Conservation (phyloP, 2,329 filamentous ascomycete species). For the Arthrinium phaeospermum region DNA sequence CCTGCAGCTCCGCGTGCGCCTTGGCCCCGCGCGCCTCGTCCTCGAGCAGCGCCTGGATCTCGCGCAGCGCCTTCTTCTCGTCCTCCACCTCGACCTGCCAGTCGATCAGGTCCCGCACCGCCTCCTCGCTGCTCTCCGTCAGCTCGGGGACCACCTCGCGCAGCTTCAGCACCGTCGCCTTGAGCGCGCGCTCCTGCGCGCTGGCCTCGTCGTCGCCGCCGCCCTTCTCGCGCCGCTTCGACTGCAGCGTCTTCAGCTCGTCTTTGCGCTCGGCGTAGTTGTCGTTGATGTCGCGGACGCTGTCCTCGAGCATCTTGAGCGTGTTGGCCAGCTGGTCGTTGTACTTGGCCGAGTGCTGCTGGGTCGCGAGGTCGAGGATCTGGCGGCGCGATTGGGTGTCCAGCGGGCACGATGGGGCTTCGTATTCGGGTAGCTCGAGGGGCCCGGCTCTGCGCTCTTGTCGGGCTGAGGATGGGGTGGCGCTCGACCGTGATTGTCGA, state of each 20-base stretch:
- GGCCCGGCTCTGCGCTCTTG: slow-evolving; percentile 25
- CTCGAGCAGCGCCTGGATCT: slow-evolving; percentile 40
- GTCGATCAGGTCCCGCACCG: slow-evolving; percentile 57
- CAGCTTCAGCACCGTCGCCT: slow-evolving; percentile 47
- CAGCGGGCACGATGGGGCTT: slow-evolving; percentile 54
- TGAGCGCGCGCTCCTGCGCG: slow-evolving; percentile 44
- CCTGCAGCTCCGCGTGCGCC: slow-evolving; percentile 31
- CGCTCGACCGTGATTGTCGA: slow-evolving; percentile 26
- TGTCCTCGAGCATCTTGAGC: slow-evolving; percentile 48
- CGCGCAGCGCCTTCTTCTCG: slow-evolving; percentile 45
- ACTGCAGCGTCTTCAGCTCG: slow-evolving; percentile 39
- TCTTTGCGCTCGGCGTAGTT: slow-evolving; percentile 43
- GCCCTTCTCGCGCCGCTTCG: slow-evolving; percentile 43
- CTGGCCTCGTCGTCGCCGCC: slow-evolving; percentile 35
- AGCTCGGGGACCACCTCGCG: slow-evolving; percentile 47
- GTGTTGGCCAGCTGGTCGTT: slow-evolving; percentile 53
- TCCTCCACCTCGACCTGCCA: slow-evolving; percentile 56
- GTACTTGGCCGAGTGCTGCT: slow-evolving; percentile 48
- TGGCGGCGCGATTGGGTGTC: slow-evolving; percentile 44
- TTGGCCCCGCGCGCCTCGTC: slow-evolving; percentile 26
- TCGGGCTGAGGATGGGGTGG: slow-evolving; percentile 21
- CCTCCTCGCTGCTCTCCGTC: slow-evolving; percentile 52
- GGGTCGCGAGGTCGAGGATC: slow-evolving; percentile 50
- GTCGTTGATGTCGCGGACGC: slow-evolving; percentile 58
- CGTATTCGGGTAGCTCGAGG: slow-evolving; percentile 54